Percentiles rank a stretch among this genome's conserved stretches.
These are phyloP conservation scores for Passiflora organensis DNA, from an alignment of 345 rosid species.

Conservation along the genomic window DNA sequence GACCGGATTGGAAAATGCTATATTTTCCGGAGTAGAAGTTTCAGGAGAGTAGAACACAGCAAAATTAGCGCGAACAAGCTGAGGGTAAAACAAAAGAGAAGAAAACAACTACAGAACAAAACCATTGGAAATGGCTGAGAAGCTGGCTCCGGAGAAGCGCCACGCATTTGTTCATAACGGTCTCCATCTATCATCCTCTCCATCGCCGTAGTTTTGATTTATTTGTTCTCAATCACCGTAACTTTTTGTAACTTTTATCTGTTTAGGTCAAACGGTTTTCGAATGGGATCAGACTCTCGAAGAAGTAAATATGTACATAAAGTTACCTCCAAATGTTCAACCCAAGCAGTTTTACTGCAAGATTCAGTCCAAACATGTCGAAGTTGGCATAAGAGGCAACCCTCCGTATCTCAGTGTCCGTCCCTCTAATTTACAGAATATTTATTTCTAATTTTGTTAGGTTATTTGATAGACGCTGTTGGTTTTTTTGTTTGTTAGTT, in stretches of 20 bases:
- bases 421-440: background rate
- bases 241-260: too few species aligned
- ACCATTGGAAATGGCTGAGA: constrained; percentile 39
- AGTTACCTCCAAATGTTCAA: constrained; percentile 57
- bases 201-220: background rate
- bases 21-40: constrained; percentile 7
- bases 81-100: background rate
- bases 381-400: constrained; percentile 92
- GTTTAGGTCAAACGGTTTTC: constrained; percentile 63
- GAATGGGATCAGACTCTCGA: constrained; percentile 97
- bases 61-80: constrained; percentile 11
- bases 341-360: constrained; percentile 77
- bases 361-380: constrained; percentile 75
- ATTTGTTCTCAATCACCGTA: too few species aligned
- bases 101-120: background rate
- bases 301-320: constrained; percentile 76
- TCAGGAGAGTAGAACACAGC: constrained; percentile 2
- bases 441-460: background rate
- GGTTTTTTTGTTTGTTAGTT: background rate
- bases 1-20: background rate
- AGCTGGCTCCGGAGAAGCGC: constrained; percentile 56
- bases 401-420: constrained; percentile 87
- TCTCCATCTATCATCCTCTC: constrained; percentile 5
- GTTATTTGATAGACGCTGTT: background rate
- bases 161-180: constrained; percentile 49